These are phyloP conservation scores for Harringtonia lauricola DNA, from an alignment of 2,329 filamentous ascomycete genomes.

Conservation along the genomic window DNA sequence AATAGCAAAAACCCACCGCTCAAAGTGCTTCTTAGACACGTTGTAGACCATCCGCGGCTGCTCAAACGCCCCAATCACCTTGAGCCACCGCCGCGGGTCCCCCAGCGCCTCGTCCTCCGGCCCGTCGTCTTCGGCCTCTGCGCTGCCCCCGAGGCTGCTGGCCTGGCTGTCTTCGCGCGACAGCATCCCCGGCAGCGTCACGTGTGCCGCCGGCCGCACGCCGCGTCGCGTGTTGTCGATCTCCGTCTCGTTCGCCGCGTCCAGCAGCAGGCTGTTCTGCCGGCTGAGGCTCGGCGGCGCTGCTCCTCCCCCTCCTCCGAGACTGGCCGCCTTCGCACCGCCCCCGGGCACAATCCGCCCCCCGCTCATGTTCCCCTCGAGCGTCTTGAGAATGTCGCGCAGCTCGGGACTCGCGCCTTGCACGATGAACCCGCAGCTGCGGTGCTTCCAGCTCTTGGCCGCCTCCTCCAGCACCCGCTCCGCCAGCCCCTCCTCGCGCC, in stretches of 20 bases:
- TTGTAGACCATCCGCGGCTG: conserved; percentile 75
- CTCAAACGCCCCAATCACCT: conserved; percentile 71
- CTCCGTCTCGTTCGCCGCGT: conserved; percentile 38
- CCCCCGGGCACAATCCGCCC: conserved; percentile 48
- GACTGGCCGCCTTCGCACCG: conserved; percentile 28
- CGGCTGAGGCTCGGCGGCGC: conserved; percentile 31
- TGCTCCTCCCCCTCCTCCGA: background rate
- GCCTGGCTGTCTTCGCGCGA: conserved; percentile 50
- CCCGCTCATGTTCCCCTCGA: conserved; percentile 85
- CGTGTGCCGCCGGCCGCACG: conserved; percentile 28
- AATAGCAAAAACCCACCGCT: conserved; percentile 40
- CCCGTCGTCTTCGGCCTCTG: conserved; percentile 36
- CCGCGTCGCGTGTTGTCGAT: conserved; percentile 43
- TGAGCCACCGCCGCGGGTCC: conserved; percentile 75
- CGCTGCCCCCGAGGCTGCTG: conserved; percentile 52
- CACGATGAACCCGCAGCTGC: conserved; percentile 81
- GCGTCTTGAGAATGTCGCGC: conserved; percentile 68
- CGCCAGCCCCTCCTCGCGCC: conserved; percentile 88
- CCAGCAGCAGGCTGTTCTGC: conserved; percentile 55
- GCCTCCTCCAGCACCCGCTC: conserved; percentile 89
- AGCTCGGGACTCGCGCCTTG: conserved; percentile 68
- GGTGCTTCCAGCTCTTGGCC: conserved; percentile 82
- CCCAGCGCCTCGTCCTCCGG: conserved; percentile 44
- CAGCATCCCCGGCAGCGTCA: conserved; percentile 18
- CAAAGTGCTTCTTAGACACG: conserved; percentile 78